Evolutionary conservation across 108 stramenopile genomes (phyloP), one percentile per base, ranked within the genome.

Genomic region (Nannochloropsis salina): DNA sequence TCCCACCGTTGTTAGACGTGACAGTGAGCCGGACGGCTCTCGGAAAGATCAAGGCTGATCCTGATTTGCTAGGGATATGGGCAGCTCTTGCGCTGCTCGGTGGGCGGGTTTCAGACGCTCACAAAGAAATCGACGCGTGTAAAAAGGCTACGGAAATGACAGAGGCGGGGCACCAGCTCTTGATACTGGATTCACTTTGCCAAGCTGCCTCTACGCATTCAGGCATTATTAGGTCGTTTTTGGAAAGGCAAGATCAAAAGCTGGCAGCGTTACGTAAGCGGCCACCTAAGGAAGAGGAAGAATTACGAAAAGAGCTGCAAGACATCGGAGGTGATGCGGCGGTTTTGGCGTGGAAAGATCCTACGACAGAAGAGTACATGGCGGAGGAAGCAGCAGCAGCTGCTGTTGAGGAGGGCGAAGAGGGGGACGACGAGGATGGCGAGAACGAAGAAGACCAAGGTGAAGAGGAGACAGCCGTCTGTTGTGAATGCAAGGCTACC

Each of bases 221-320:
- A n/a, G 61, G 61, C 61, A 15, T 74, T 1, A 74, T 74, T n/a
- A 15, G 61, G 61, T 74, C 61, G 2, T 74, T 74, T n/a, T 74
- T 74, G 61, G 61, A 74, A n/a, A 15, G 61, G 61, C 61, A 74
- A 8, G 61, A 74, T 4, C 61, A 74, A n/a, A 74, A 74, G 61
- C 20, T 74, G n/a, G 61, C 61, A 6, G 61, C 61, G 61, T n/a
- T 74, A n/a, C 61, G 61, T n/a, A 74, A 74, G n/a, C 61, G 61
- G 20, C 61, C 61, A n/a, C 61, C 61, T 15, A 74, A 74, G 61
- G 61, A 74, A n/a, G 61, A 74, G 61, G 61, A 74, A n/a, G 61
- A 74, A 74, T n/a, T 74, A n/a, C 61, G 61, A 15, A 74, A 74
- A 74, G 61, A 74, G 61, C 61, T 74, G 61, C 61, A 74, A n/a